Conservation (phyloP, 164 flowering plant genomes). For the Macadamia tetraphylla region DNA sequence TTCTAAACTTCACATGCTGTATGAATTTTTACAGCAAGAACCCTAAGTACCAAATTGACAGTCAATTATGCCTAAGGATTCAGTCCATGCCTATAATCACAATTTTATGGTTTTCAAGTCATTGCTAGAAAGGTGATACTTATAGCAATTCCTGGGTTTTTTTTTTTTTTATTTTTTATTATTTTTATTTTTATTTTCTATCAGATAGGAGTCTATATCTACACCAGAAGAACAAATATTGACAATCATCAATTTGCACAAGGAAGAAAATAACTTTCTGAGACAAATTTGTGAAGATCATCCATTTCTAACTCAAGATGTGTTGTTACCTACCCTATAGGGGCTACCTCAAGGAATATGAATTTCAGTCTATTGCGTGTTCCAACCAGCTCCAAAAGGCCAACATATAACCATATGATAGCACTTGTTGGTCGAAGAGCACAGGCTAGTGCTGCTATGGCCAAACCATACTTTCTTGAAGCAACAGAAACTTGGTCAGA, state of each 20-base stretch:
- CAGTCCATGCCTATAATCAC: not conserved
- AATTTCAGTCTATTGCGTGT: slow-evolving; percentile 48
- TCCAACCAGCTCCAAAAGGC: slow-evolving; percentile 54
- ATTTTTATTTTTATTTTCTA: no score
- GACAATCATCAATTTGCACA: not conserved
- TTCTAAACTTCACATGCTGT: no score
- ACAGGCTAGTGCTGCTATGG: slow-evolving; percentile 79
- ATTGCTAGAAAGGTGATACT: not conserved
- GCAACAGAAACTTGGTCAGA: slow-evolving; percentile 17
- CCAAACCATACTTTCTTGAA: slow-evolving; percentile 74
- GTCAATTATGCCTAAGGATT: no score
- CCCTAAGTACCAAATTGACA: not conserved
- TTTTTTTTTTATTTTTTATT: no score
- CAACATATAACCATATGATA: slow-evolving; percentile 83
- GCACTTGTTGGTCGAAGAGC: slow-evolving; percentile 95
- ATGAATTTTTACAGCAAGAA: no score
- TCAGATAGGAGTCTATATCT: no score
- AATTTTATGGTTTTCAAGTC: no score
- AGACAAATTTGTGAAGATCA: no score
- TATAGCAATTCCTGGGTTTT: no score
- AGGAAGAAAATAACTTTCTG: no score
- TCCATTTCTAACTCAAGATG: not conserved
- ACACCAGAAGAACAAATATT: not conserved
- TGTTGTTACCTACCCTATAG: slow-evolving; percentile 67
- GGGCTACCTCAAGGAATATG: slow-evolving; percentile 55